These are phyloP conservation scores for Diaporthe australafricana DNA, from an alignment of 2,329 filamentous ascomycete genomes.

Conservation along the genomic window DNA sequence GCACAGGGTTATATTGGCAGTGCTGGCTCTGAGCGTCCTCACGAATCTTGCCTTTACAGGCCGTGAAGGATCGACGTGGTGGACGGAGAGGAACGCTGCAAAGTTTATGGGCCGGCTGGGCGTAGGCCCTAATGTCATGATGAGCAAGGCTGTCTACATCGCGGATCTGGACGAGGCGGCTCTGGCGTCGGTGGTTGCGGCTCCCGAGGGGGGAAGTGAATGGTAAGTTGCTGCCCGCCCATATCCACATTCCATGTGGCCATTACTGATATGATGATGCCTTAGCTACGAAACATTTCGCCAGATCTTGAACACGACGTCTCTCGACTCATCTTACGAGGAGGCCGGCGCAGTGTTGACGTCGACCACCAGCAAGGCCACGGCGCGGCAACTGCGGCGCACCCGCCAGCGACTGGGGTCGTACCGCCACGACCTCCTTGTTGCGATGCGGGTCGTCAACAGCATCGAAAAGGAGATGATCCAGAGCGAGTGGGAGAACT, in stretches of 20 bases:
- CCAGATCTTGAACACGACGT: constrained; percentile 66
- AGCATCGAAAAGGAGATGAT: constrained; percentile 88
- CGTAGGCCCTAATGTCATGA: constrained; percentile 80
- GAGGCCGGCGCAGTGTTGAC: constrained; percentile 61
- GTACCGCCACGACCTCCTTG: constrained; percentile 90
- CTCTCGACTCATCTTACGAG: constrained; percentile 68
- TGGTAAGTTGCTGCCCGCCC: constrained; percentile 52
- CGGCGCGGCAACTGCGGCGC: constrained; percentile 75
- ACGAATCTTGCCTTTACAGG: constrained; percentile 82
- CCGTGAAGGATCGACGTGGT: constrained; percentile 81
- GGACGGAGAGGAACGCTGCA: constrained; percentile 82
- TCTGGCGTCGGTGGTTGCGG: constrained; percentile 48
- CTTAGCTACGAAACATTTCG: constrained; percentile 72
- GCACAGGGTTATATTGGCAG: constrained; percentile 77
- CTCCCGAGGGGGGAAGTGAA: constrained; percentile 58
- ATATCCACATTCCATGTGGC: neutral
- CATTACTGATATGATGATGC: neutral
- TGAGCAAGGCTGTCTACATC: constrained; percentile 89
- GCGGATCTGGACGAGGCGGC: constrained; percentile 79
- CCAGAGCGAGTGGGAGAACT: constrained; percentile 91
- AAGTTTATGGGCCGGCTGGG: constrained; percentile 87
- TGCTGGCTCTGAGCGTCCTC: constrained; percentile 76
- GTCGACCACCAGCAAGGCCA: constrained; percentile 61
- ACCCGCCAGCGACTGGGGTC: constrained; percentile 86
- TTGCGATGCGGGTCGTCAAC: constrained; percentile 91